Evolutionary conservation across 352 stramenopile genomes (phyloP).

Genomic region (Peronospora farinosa): DNA sequence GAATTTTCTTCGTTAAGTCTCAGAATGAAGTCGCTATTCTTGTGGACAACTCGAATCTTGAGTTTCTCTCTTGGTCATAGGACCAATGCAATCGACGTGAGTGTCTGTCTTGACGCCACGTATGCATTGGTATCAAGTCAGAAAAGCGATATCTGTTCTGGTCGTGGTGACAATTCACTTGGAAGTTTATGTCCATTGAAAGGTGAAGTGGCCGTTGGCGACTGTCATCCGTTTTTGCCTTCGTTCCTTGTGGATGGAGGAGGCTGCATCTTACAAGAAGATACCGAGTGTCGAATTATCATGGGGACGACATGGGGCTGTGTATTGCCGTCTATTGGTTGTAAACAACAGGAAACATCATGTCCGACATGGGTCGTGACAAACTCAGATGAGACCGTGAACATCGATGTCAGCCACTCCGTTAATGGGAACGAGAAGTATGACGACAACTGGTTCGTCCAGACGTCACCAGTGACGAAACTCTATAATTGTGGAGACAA

Average conservation of each 20-base stretch:
- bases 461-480: conserved; percentile 14
- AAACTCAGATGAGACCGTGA: conserved; percentile 4
- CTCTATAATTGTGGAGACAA: conserved; percentile 24
- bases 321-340: conserved; percentile 31
- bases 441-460: conserved; percentile 24
- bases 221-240: conserved; percentile 37
- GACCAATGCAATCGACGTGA: conserved; percentile 27
- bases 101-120: conserved; percentile 51
- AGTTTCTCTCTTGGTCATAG: neutral
- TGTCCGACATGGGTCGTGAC: conserved; percentile 16
- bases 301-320: conserved; percentile 27
- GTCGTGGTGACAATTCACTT: conserved; percentile 24
- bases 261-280: conserved; percentile 24
- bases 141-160: conserved; percentile 33
- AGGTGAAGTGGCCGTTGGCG: conserved; percentile 30
- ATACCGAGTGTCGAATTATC: conserved; percentile 26
- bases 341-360: neutral
- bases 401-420: conserved; percentile 13
- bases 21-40: conserved; percentile 6
- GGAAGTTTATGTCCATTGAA: conserved; percentile 39
- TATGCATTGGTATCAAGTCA: conserved; percentile 33
- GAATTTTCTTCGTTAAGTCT: conserved; percentile 1
- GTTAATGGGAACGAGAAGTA: conserved; percentile 23
- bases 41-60: neutral
- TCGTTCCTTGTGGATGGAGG: conserved; percentile 25